Conservation (phyloP, 2,329 filamentous ascomycete genomes). For the Pyrenochaeta sp. region DNA sequence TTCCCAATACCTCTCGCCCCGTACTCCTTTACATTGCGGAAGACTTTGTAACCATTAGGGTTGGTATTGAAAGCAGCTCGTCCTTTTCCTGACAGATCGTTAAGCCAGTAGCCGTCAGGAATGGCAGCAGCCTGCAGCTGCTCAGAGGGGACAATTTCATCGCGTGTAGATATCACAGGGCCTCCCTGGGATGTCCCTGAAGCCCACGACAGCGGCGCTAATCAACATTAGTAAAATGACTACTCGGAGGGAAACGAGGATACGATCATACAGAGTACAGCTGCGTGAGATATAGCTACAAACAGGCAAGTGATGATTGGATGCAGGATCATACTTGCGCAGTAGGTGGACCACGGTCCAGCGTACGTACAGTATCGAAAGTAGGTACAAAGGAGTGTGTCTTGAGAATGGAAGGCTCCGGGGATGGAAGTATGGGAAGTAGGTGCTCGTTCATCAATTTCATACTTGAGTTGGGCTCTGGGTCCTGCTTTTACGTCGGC, state of each 20-base stretch:
- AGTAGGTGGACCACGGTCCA: conserved; percentile 3
- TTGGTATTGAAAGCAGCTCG: conserved; percentile 49
- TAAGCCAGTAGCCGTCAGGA: conserved; percentile 50
- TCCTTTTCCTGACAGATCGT: conserved; percentile 53
- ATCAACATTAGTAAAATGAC: conserved; percentile 5
- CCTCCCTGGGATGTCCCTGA: conserved; percentile 5
- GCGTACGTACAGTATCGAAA: conserved; percentile 7
- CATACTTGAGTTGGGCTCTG: conserved; percentile 5
- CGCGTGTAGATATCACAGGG: conserved; percentile 6
- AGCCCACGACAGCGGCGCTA: conserved; percentile 16
- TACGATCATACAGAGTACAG: conserved; percentile 21
- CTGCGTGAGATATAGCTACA: conserved; percentile 32
- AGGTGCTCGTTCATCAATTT: conserved; percentile 15
- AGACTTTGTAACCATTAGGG: conserved; percentile 52
- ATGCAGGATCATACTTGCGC: conserved; percentile 30
- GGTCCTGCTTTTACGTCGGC: conserved; percentile 7
- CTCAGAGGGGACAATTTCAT: background rate
- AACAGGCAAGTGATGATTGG: conserved; percentile 39
- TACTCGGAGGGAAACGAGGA: background rate
- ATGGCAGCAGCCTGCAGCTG: conserved; percentile 8
- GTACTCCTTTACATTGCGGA: conserved; percentile 55
- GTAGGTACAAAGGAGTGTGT: conserved; percentile 13
- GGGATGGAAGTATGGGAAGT: conserved; percentile 5
- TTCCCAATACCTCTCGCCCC: conserved; percentile 50
- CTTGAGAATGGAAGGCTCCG: conserved; percentile 7